Evolutionary conservation across 257 asterid genomes (phyloP).

Genomic region (Solanum chilense): DNA sequence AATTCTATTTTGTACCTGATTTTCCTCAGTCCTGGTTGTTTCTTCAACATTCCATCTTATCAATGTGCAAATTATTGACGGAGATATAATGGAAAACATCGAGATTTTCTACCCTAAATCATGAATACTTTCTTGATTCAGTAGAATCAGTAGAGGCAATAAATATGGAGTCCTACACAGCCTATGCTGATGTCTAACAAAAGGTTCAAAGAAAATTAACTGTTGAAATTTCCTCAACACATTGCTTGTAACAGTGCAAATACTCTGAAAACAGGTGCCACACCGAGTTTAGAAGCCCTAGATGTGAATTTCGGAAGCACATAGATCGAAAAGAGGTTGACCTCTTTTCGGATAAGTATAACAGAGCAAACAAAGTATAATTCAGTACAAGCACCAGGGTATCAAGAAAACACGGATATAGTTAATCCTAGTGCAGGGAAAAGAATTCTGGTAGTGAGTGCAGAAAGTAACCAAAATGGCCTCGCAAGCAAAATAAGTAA

Average conservation of each 20-base stretch:
- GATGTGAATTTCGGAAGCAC: neutral
- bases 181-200: neutral
- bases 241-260: neutral
- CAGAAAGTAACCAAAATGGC: neutral
- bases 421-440: neutral
- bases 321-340: neutral
- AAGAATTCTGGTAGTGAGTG: neutral
- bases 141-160: neutral
- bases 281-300: neutral
- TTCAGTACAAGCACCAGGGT: neutral
- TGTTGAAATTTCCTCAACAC: neutral
- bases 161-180: neutral
- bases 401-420: neutral
- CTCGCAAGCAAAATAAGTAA: neutral
- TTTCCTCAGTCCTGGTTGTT: neutral
- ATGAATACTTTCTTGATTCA: neutral
- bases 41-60: neutral
- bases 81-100: neutral
- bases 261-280: neutral
- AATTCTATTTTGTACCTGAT: neutral
- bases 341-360: neutral
- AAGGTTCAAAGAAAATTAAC: neutral
- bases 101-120: neutral
- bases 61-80: neutral
- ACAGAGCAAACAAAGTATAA: neutral